phyloP scores from a whole-genome alignment of 176 grass and related monocot species.

The Avena eriantha region DNA sequence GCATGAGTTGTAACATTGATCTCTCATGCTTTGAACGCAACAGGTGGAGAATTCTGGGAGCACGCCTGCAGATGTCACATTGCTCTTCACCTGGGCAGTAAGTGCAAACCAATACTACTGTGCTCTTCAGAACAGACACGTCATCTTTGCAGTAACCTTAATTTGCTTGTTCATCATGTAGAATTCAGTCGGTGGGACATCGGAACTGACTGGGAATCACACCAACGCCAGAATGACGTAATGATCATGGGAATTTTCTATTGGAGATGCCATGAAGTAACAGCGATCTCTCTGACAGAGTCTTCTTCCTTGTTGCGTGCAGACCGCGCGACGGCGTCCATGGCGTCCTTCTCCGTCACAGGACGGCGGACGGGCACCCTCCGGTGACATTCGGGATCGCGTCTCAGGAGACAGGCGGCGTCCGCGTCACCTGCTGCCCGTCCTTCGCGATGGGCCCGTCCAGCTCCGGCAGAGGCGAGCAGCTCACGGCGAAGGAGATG shows the following conservation, averaged over 20 bases:
- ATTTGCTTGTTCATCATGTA: slow-evolving; percentile 35
- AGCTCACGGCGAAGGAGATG: slow-evolving; percentile 62
- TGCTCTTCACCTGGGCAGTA: slow-evolving; percentile 84
- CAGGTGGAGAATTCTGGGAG: slow-evolving; percentile 64
- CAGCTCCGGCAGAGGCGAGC: slow-evolving; percentile 27
- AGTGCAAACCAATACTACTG: slow-evolving; percentile 40
- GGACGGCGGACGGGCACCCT: slow-evolving; percentile 50
- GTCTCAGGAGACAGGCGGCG: slow-evolving; percentile 59
- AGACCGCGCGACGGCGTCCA: slow-evolving; percentile 61
- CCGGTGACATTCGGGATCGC: slow-evolving; percentile 71
- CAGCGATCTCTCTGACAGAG: slow-evolving; percentile 10
- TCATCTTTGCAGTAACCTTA: background rate
- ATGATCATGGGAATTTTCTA: background rate
- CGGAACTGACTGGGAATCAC: slow-evolving; percentile 68
- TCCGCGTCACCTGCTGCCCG: slow-evolving; percentile 63
- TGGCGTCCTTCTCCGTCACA: slow-evolving; percentile 70
- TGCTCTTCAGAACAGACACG: background rate
- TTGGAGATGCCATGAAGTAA: background rate
- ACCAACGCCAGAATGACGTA: slow-evolving; percentile 72
- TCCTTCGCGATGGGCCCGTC: slow-evolving; percentile 55
- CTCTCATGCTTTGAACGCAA: background rate
- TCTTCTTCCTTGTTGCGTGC: background rate
- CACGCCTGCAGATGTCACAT: slow-evolving; percentile 61
- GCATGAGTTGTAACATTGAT: background rate
- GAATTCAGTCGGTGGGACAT: slow-evolving; percentile 69